These are phyloP conservation scores for Dissophora globulifera DNA, from an alignment of 192 early-diverging fungal genomes.

Conservation along the genomic window DNA sequence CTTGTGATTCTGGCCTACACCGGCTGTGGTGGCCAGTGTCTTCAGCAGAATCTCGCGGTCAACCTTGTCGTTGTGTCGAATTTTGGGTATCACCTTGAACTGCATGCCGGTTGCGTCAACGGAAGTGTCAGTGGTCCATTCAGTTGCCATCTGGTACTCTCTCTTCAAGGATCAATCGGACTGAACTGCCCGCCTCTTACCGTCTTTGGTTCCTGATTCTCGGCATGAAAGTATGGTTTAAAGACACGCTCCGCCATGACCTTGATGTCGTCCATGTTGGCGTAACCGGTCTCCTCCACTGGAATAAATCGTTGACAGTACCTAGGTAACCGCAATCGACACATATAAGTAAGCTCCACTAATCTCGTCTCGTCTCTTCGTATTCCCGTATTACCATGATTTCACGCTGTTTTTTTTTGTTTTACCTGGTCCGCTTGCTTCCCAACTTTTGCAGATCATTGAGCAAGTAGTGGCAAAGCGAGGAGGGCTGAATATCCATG, in stretches of 20 bases:
- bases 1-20: conserved; percentile 49
- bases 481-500: conserved; percentile 54
- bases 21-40: conserved; percentile 59
- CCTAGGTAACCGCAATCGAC: too few species aligned
- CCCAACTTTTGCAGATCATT: conserved; percentile 43
- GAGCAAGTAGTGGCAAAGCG: conserved; percentile 50
- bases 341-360: too few species aligned
- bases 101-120: conserved; percentile 6
- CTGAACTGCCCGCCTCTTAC: conserved; percentile 14
- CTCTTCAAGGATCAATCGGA: background rate
- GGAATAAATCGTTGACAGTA: conserved; percentile 65
- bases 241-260: conserved; percentile 54
- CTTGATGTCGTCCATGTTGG: conserved; percentile 62
- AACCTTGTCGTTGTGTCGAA: conserved; percentile 68
- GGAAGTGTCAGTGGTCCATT: too few species aligned
- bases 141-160: background rate
- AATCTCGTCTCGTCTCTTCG: too few species aligned
- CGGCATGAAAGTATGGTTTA: conserved; percentile 55
- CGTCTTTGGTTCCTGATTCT: conserved; percentile 37
- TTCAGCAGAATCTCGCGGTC: conserved; percentile 61
- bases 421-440: conserved; percentile 57
- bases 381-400: too few species aligned
- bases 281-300: conserved; percentile 60
- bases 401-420: too few species aligned
- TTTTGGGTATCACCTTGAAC: conserved; percentile 67